Conservation (phyloP, 1,284 basidiomycete species). For the Cryptococcus sp. region DNA sequence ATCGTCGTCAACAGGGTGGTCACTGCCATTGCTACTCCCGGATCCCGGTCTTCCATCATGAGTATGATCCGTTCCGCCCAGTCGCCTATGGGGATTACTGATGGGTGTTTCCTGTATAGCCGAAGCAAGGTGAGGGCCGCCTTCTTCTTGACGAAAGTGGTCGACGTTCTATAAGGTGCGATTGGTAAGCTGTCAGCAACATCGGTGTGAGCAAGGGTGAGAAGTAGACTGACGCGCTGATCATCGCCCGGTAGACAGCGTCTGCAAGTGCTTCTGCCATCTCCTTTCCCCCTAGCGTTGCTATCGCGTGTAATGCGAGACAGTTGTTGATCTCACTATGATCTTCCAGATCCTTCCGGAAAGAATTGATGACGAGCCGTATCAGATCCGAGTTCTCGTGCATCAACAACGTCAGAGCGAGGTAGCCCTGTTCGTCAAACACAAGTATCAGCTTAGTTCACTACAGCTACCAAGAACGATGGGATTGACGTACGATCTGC, state of each 20-base stretch:
- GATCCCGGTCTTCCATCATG: slow-evolving; percentile 89
- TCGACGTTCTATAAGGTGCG: slow-evolving; percentile 70
- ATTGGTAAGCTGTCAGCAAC: background rate
- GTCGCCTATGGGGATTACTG: slow-evolving; percentile 86
- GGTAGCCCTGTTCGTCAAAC: slow-evolving; percentile 72
- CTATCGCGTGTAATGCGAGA: slow-evolving; percentile 94
- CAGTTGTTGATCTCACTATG: slow-evolving; percentile 95
- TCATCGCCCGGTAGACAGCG: slow-evolving; percentile 91
- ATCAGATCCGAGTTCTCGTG: slow-evolving; percentile 98
- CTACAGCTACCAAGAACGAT: background rate
- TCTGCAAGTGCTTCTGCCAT: slow-evolving; percentile 95
- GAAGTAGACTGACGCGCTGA: slow-evolving; percentile 77
- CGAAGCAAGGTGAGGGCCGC: slow-evolving; percentile 91
- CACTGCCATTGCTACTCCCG: slow-evolving; percentile 92
- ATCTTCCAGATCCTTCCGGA: slow-evolving; percentile 94
- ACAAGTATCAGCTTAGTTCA: slow-evolving; percentile 4
- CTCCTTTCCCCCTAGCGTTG: slow-evolving; percentile 95
- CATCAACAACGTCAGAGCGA: slow-evolving; percentile 95
- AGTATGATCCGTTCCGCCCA: slow-evolving; percentile 95
- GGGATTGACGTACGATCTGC: slow-evolving; percentile 77
- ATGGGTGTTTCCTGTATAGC: slow-evolving; percentile 93
- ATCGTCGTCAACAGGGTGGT: slow-evolving; percentile 92
- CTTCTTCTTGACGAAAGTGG: slow-evolving; percentile 96
- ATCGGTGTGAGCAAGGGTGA: background rate
- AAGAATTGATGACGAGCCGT: slow-evolving; percentile 94